Evolutionary conservation across 2,329 filamentous ascomycete genomes (phyloP), one percentile per base, ranked within the genome.

Genomic region (Ceratocystis smalleyi): DNA sequence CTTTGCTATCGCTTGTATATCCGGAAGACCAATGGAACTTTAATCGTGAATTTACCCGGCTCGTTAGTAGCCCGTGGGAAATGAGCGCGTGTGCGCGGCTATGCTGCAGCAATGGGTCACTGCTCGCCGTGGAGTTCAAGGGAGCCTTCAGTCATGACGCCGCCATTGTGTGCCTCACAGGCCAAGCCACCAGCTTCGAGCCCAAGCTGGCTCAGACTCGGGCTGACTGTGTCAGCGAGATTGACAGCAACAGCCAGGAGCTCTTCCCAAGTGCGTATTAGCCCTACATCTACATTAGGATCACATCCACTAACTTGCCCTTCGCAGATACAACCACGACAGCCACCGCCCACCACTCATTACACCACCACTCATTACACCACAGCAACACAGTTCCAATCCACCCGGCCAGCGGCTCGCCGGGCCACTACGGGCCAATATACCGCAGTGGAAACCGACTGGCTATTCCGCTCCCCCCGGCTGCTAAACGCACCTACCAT

Each of bases 1-100:
- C 91, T 70, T 82, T 97, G 63, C 84, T 84, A 61, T 88, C 96
- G 61, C 85, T 88, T 69, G 86, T 96, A 66, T 92, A 97, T 73
- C 82, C 86, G 4, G 91, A 95, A 73, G 91, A 96, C 74, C 84
- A 85, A 68, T 83, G 83, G 64, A 84, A 92, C 68, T 95, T 95
- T 71, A 83, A 90, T 64, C 83, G 89, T 63, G 91, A 96, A 73
- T 86, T 96, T 77, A 27, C 94, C 73, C 89, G 95, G 73, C 88
- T 87, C 17, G 92, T 96, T 68, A 85, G 89, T 1, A 88, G 84
- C 6, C 89, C 87, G n/a, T 86, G 88, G 69, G 78, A 84, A 3
- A 75, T 96, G 67, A 87, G 88, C 66, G 84, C 95, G 73, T 95
- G 95, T 77, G 94, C 95, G 73, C 85, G 92, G 61, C 84, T 96